A percentile compares a stretch with the other conserved stretches of the same genome.
phyloP scores from a whole-genome alignment of 1,139 yeast genomes.

The Sugiyamaella novakii region DNA sequence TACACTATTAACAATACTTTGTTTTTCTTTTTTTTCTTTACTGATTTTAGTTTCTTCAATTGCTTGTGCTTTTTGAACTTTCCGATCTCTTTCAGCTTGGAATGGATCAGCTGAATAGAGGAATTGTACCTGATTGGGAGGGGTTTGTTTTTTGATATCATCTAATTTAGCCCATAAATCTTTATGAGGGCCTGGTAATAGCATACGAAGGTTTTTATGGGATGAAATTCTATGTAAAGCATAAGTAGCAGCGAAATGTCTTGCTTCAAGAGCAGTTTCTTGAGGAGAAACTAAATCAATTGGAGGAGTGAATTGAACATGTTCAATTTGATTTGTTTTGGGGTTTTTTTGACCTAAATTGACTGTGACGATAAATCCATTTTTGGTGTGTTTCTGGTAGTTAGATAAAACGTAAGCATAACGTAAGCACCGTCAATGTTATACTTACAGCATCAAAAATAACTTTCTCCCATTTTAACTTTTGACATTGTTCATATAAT shows the following conservation, averaged over 20 bases:
- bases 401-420: neutral
- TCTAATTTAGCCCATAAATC: slow-evolving; percentile 77
- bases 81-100: slow-evolving; percentile 56
- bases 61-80: slow-evolving; percentile 27
- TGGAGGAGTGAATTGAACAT: slow-evolving; percentile 65
- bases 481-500: slow-evolving; percentile 85
- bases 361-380: slow-evolving; percentile 64
- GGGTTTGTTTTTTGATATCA: slow-evolving; percentile 42
- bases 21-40: slow-evolving; percentile 23
- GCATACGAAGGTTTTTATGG: slow-evolving; percentile 81
- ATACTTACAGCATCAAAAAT: slow-evolving; percentile 65
- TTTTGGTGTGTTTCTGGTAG: slow-evolving; percentile 44
- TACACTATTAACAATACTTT: slow-evolving; percentile 24
- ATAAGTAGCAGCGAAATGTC: slow-evolving; percentile 88
- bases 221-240: slow-evolving; percentile 79
- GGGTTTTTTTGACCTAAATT: slow-evolving; percentile 74
- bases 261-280: slow-evolving; percentile 82
- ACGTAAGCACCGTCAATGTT: neutral
- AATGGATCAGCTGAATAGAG: slow-evolving; percentile 73
- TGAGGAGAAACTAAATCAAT: slow-evolving; percentile 56
- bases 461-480: slow-evolving; percentile 86
- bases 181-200: slow-evolving; percentile 80
- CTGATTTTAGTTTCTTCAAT: slow-evolving; percentile 28
- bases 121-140: slow-evolving; percentile 22
- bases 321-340: slow-evolving; percentile 68